Percentiles rank a stretch among this genome's conserved stretches.
Evolutionary conservation across 805 yeast species (phyloP).

Genomic region (Wickerhamiella australiensis): DNA sequence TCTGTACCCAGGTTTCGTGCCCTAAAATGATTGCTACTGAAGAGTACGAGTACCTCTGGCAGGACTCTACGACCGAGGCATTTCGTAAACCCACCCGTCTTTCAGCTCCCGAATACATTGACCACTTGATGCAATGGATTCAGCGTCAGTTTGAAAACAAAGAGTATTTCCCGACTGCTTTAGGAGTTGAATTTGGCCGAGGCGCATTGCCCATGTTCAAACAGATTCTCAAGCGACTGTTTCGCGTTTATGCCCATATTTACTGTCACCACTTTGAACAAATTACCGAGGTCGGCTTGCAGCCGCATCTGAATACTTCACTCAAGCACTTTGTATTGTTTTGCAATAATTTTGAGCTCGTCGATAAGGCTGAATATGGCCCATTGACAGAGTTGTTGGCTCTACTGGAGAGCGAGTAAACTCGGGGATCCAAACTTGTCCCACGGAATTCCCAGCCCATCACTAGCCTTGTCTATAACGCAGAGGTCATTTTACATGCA

Average conservation of each 20-base stretch:
- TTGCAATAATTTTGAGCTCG: constrained; percentile 67
- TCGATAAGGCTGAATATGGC: constrained; percentile 74
- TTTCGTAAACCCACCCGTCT: constrained; percentile 67
- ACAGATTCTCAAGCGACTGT: constrained; percentile 80
- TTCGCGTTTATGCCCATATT: constrained; percentile 91
- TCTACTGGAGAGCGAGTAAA: constrained; percentile 41
- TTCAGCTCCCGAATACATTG: constrained; percentile 92
- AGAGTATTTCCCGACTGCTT: constrained; percentile 74
- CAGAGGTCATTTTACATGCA: background rate
- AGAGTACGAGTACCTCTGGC: constrained; percentile 96
- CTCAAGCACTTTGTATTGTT: constrained; percentile 87
- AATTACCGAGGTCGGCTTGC: constrained; percentile 80
- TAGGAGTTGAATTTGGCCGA: constrained; percentile 84
- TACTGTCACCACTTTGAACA: constrained; percentile 97
- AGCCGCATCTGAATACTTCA: constrained; percentile 85
- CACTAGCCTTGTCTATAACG: background rate
- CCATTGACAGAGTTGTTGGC: constrained; percentile 78
- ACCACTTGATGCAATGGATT: constrained; percentile 87
- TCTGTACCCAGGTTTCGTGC: constrained; percentile 89
- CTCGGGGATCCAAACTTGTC: no score
- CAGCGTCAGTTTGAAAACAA: constrained; percentile 89
- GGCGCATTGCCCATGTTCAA: constrained; percentile 67
- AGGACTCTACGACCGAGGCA: constrained; percentile 43
- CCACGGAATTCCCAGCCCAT: no score
- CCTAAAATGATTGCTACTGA: constrained; percentile 97